Conservation (phyloP, 352 stramenopile genomes). For the Blastocystis sp. region DNA sequence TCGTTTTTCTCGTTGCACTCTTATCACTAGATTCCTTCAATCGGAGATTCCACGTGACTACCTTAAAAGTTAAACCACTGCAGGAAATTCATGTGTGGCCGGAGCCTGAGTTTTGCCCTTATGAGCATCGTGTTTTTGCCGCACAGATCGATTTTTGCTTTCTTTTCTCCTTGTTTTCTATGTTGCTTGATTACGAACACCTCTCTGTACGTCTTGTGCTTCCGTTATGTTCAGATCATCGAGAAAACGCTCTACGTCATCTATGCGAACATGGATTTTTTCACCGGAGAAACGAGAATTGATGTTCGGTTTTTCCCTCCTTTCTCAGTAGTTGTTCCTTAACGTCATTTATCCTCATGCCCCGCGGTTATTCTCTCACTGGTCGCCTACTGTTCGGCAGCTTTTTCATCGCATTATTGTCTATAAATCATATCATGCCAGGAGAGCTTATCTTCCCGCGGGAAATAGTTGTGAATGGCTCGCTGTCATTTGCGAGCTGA, state of each 20-base stretch:
- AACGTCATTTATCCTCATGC: constrained; percentile 21
- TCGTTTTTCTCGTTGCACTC: neutral
- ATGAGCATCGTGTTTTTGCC: neutral
- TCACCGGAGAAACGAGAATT: neutral
- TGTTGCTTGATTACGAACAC: constrained; percentile 15
- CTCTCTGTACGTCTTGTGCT: neutral
- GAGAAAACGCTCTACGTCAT: constrained; percentile 39
- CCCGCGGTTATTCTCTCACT: neutral
- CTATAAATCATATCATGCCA: constrained; percentile 37
- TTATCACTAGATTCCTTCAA: constrained; percentile 6
- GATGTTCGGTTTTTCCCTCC: neutral
- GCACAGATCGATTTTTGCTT: neutral
- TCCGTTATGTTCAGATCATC: neutral
- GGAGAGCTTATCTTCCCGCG: neutral
- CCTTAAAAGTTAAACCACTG: neutral
- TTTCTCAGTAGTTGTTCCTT: constrained; percentile 6
- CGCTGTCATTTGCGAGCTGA: neutral
- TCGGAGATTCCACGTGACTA: constrained; percentile 27
- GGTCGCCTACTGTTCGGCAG: neutral
- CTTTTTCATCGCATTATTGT: constrained; percentile 4
- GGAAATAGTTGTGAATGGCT: constrained; percentile 48
- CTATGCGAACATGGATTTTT: constrained; percentile 51
- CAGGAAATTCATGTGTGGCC: constrained; percentile 18
- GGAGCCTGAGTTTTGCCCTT: constrained; percentile 27
- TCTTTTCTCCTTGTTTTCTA: neutral